These are phyloP conservation scores for Fusarium sp. DNA, from an alignment of 2,329 filamentous ascomycete genomes.

Conservation along the genomic window DNA sequence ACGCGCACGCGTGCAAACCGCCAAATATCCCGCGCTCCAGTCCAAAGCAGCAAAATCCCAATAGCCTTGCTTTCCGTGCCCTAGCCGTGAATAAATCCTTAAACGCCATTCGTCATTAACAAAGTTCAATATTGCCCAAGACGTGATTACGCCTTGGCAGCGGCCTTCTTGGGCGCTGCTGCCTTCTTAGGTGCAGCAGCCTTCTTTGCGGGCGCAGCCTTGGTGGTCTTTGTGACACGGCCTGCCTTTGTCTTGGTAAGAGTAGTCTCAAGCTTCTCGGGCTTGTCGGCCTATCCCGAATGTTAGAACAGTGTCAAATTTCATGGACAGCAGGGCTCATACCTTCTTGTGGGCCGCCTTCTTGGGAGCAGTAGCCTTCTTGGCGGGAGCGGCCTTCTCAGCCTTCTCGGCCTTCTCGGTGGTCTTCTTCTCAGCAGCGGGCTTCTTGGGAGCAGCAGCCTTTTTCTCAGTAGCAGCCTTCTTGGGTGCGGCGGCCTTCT, in stretches of 20 bases:
- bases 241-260: conserved; percentile 87
- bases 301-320: conserved; percentile 1
- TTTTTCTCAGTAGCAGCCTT: conserved; percentile 47
- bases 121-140: conserved; percentile 41
- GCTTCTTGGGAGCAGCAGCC: conserved; percentile 52
- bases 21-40: conserved; percentile 39
- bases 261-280: conserved; percentile 72
- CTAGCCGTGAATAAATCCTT: conserved; percentile 44
- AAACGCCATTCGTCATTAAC: conserved; percentile 53
- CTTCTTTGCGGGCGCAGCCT: conserved; percentile 48
- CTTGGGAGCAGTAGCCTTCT: conserved; percentile 53
- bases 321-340: conserved; percentile 1
- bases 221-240: conserved; percentile 76
- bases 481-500: conserved; percentile 49
- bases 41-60: conserved; percentile 42
- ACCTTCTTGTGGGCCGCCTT: conserved; percentile 45
- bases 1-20: conserved; percentile 38
- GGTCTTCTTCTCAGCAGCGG: conserved; percentile 27
- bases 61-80: conserved; percentile 41
- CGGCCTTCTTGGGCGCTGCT: conserved; percentile 56
- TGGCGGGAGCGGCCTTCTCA: conserved; percentile 70
- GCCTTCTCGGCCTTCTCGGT: conserved; percentile 45
- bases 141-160: conserved; percentile 52
- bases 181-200: conserved; percentile 53
- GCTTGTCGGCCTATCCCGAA: conserved; percentile 35